Conservation (phyloP, 352 stramenopile genomes). For the Phytophthora pluvialis region DNA sequence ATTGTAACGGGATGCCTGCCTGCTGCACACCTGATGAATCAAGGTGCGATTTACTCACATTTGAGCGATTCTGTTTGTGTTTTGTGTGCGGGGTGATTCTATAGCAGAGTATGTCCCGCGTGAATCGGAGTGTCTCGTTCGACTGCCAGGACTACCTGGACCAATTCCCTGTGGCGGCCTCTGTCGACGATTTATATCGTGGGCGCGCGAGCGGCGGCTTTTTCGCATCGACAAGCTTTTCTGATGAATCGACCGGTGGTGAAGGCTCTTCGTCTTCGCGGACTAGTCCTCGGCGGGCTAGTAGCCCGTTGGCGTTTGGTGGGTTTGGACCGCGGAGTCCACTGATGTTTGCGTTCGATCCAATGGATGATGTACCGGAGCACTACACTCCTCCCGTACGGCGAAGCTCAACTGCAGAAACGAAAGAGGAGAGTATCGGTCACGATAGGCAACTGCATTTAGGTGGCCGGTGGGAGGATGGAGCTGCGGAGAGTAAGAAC, state of each 20-base stretch:
- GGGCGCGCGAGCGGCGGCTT: conserved; percentile 45
- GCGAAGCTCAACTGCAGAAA: conserved; percentile 24
- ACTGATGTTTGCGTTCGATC: conserved; percentile 82
- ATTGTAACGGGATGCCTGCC: conserved; percentile 6
- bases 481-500: conserved; percentile 14
- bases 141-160: conserved; percentile 73
- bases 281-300: conserved; percentile 58
- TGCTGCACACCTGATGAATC: conserved; percentile 1
- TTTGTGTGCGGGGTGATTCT: conserved; percentile 13
- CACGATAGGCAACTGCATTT: conserved; percentile 34
- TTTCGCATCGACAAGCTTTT: conserved; percentile 59
- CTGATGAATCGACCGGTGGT: conserved; percentile 58
- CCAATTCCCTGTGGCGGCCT: conserved; percentile 33
- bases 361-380: conserved; percentile 68
- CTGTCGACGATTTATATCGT: conserved; percentile 67
- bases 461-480: conserved; percentile 28
- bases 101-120: conserved; percentile 65
- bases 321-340: conserved; percentile 73
- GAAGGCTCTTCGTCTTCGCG: conserved; percentile 47
- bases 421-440: conserved; percentile 37
- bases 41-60: conserved; percentile 24
- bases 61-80: conserved; percentile 16
- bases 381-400: conserved; percentile 28
- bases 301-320: conserved; percentile 60
- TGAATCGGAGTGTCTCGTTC: conserved; percentile 79